These are phyloP conservation scores for Kodamaea arcana DNA, from an alignment of 1,139 yeast species.

Conservation along the genomic window DNA sequence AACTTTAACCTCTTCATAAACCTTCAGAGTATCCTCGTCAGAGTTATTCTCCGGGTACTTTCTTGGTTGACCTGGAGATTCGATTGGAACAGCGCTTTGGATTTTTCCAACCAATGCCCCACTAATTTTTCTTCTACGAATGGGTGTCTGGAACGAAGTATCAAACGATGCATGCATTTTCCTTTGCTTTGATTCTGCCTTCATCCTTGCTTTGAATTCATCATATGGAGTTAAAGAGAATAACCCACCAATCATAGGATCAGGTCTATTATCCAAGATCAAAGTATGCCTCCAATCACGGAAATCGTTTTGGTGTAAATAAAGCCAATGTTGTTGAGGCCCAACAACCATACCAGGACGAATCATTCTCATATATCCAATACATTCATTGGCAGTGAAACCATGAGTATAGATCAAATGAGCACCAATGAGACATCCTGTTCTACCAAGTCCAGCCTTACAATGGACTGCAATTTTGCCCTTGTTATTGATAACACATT, in stretches of 20 bases:
- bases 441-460: slow-evolving; percentile 96
- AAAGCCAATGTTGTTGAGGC: slow-evolving; percentile 98
- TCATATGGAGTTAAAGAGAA: slow-evolving; percentile 65
- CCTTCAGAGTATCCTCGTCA: too few relatives aligned
- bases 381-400: slow-evolving; percentile 94
- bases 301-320: slow-evolving; percentile 91
- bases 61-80: slow-evolving; percentile 97
- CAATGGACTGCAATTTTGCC: slow-evolving; percentile 98
- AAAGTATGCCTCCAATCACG: slow-evolving; percentile 94
- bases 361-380: slow-evolving; percentile 91
- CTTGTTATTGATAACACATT: slow-evolving; percentile 74
- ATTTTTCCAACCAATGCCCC: slow-evolving; percentile 66
- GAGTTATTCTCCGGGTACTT: slow-evolving; percentile 45
- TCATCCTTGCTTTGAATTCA: slow-evolving; percentile 46
- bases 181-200: slow-evolving; percentile 43
- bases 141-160: slow-evolving; percentile 62
- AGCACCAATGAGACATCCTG: slow-evolving; percentile 97
- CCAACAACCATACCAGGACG: slow-evolving; percentile 99
- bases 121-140: slow-evolving; percentile 65
- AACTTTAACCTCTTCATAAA: not conserved
- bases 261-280: slow-evolving; percentile 72
- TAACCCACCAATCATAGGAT: slow-evolving; percentile 71
- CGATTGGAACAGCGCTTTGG: slow-evolving; percentile 78
- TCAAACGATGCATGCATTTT: slow-evolving; percentile 35
- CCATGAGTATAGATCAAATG: slow-evolving; percentile 94